Base-by-base conservation (phyloP, 2,329 filamentous ascomycete genomes). In the Curvularia verruculosa region DNA sequence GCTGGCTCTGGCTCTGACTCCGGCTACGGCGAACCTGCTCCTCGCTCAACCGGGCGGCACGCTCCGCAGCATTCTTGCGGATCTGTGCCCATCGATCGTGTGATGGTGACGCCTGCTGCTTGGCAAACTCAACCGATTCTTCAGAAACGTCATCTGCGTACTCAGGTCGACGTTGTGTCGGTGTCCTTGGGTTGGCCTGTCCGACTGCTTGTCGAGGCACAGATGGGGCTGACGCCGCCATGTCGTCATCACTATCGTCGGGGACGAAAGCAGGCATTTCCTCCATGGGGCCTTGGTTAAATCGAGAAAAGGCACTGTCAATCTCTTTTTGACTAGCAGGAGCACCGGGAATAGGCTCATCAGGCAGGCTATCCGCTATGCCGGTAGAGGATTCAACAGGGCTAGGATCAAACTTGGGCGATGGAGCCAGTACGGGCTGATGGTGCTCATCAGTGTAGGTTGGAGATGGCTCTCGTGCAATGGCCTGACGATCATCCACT, bases 81-180 rank as follows among this genome's bases (percentile, higher is more conserved):
- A 98, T 97, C 77, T 96, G 92, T 0, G 94, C 94, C 95, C 95
- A 99, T 52, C 94, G 88, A 73, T 97, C 93, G 63, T 89, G 83
- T 29, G 70, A 66, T 19, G 69, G 76, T 34, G 70, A 74, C 15
- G 31, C 31, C 12, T 80, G 79, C 45, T 71, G 71, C 44, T 61
- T 69, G 4, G 59, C 60, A 24, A 73, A 52, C n/a, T 80, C 78
- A 31, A 79, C 68, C 3, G 78, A 80, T 12, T 76, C 70, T 52
- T 80, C 78, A 1, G 79, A 81, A 1, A 73, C 68, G 49, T 75
- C 72, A 31, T 78, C 77, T 28, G 64, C 61, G 5, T 63, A 44
- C 4, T 65, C 59, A 4, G 59, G 49, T 7, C 58, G 56, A 19
- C 59, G 62, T 13, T 65, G 62, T 28, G 61, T 63, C n/a, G 68